A percentile compares a stretch with the other conserved stretches of the same genome.
Conservation (phyloP, 2,329 filamentous ascomycete species). For the Teratosphaeriaceae sp. region DNA sequence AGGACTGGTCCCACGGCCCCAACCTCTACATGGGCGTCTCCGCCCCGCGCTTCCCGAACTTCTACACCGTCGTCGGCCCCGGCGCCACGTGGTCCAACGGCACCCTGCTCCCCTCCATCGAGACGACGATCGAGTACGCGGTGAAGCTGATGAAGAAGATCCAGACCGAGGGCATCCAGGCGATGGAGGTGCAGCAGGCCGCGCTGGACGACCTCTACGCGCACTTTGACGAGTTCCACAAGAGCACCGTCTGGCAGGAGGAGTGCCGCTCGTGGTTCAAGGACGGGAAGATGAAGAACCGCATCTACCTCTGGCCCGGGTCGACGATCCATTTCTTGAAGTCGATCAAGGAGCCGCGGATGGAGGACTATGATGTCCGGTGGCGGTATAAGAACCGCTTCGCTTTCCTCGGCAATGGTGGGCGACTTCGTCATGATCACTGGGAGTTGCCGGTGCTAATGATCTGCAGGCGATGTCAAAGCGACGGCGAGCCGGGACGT, state of each 20-base stretch:
- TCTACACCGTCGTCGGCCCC: constrained; percentile 36
- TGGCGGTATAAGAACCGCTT: constrained; percentile 20
- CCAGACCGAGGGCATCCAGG: constrained; percentile 42
- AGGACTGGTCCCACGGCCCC: constrained; percentile 6
- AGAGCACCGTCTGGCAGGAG: constrained; percentile 39
- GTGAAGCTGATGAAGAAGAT: constrained; percentile 45
- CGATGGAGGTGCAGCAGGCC: constrained; percentile 38
- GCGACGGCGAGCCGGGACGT: constrained; percentile 11
- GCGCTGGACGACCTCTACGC: constrained; percentile 43
- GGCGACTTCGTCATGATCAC: too few species aligned
- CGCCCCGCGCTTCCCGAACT: constrained; percentile 18
- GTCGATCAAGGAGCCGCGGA: constrained; percentile 38
- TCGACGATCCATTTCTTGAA: constrained; percentile 47
- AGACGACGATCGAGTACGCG: constrained; percentile 43
- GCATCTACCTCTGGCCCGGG: constrained; percentile 40
- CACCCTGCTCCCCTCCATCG: constrained; percentile 38
- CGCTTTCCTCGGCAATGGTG: constrained; percentile 31
- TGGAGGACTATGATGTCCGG: constrained; percentile 43
- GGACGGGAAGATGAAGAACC: constrained; percentile 15
- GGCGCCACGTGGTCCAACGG: constrained; percentile 39
- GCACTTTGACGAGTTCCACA: constrained; percentile 37
- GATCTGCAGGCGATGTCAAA: constrained; percentile 17
- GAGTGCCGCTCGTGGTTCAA: constrained; percentile 41
- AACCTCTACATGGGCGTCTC: constrained; percentile 36
- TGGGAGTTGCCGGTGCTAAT: too few species aligned